Evolutionary conservation across 768 basidiomycete species (phyloP).

Genomic region (Boletus rubescentipes): DNA sequence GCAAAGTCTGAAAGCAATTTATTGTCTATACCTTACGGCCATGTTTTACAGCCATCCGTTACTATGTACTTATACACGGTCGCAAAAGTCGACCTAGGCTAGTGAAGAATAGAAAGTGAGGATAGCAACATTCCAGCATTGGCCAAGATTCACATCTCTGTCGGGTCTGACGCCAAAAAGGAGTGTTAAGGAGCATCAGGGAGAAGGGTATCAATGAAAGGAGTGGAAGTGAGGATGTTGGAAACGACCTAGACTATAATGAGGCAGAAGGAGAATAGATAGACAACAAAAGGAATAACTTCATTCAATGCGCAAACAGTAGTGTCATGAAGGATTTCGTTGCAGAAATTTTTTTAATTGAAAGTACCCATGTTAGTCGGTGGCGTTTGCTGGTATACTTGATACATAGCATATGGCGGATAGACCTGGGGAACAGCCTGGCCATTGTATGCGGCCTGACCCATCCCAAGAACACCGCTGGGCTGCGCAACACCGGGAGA

Average conservation of each 20-base stretch:
- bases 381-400: conserved; percentile 76
- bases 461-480: conserved; percentile 59
- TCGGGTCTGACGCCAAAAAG: conserved; percentile 23
- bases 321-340: conserved; percentile 45
- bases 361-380: conserved; percentile 75
- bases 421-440: conserved; percentile 67
- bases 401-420: conserved; percentile 76
- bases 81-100: conserved; percentile 30
- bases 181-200: conserved; percentile 23
- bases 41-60: conserved; percentile 39
- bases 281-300: conserved; percentile 33
- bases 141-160: conserved; percentile 24
- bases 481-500: conserved; percentile 61
- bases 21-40: conserved; percentile 35
- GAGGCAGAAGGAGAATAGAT: conserved; percentile 32
- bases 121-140: conserved; percentile 35
- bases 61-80: conserved; percentile 42
- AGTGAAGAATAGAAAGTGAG: conserved; percentile 30
- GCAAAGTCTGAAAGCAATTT: conserved; percentile 15
- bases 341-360: conserved; percentile 45
- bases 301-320: conserved; percentile 31
- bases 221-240: conserved; percentile 23
- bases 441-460: conserved; percentile 61
- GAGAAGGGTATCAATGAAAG: conserved; percentile 31
- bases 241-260: conserved; percentile 27